Evolutionary conservation across 2,329 filamentous ascomycete species (phyloP), one percentile per base, ranked within the genome.

Genomic region (Ophiostoma piceae): DNA sequence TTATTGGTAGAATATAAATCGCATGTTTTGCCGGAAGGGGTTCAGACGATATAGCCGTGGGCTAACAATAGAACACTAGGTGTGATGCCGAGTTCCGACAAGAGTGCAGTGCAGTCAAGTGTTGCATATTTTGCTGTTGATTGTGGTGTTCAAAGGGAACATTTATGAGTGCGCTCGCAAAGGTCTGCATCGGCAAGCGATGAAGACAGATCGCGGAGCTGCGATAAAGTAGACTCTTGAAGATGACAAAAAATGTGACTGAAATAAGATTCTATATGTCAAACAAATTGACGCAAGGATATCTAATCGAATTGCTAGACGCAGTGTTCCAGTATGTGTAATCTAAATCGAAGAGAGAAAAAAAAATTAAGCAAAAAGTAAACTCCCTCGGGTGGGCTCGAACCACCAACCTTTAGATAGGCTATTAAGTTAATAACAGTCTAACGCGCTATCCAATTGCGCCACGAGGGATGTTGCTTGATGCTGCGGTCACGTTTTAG

Each of bases 391-490:
- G 62, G 65, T 43, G 37, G 37, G 22, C 65, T 67, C 62, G 62
- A 65, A 65, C 62, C 62, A 65, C 62, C 62, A 65, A 65, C 62
- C 62, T 65, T 39, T 39, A 65, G 62, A 65, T 65, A 22, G 35
- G 35, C 62, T 39, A 22, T 37, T 22, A 65, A 62, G 57, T 37
- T 65, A 22, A 37, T 65, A 65, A 65, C 62, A 65, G 62, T 65
- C 62, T 65, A 39, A 65, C 62, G 62, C 62, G 62, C 62, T 65
- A 65, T 37, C 62, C 62, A 65, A 65, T 65, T 65, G 62, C 62
- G 62, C 62, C 62, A 65, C 62, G 62, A 65, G 62, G 62, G 62
- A 65, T 65, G 14, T 62, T 62, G 26, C 26, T 62, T 62, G 57
- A 32, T 22, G 22, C 57, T 32, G 57, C 57, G 57, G 26, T 4